A percentile compares a stretch with the other conserved stretches of the same genome.
These are phyloP conservation scores for Trichocladium uniseriatum DNA, from an alignment of 495 filamentous ascomycete genomes.

Conservation along the genomic window DNA sequence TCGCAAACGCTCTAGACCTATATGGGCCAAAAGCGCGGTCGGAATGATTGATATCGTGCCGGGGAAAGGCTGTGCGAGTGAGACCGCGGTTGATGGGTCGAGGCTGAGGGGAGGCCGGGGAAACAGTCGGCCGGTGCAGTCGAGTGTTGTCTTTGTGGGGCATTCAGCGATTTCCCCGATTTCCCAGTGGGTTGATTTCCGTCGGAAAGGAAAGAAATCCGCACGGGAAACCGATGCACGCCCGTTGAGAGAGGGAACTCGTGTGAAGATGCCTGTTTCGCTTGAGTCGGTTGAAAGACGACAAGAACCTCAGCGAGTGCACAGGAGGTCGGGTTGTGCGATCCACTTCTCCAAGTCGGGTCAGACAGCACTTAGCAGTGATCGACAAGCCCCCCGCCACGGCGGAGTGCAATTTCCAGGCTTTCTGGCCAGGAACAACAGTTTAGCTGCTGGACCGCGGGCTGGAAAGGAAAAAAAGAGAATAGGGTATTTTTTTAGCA, in stretches of 20 bases:
- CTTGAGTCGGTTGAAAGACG: constrained; percentile 4
- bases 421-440: constrained; percentile 7
- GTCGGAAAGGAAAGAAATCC: background rate
- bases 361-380: constrained; percentile 21
- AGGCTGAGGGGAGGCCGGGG: constrained; percentile 8
- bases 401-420: constrained; percentile 28
- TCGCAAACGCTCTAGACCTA: background rate
- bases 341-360: constrained; percentile 14
- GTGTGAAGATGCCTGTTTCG: constrained; percentile 3
- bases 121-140: too few relatives aligned
- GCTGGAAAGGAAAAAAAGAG: background rate
- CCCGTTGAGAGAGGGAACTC: background rate
- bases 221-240: background rate
- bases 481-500: background rate
- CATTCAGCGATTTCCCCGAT: too few relatives aligned
- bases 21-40: background rate
- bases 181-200: background rate
- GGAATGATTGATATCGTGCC: constrained; percentile 2
- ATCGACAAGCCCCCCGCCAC: constrained; percentile 27
- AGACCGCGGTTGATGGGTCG: background rate
- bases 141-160: background rate
- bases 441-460: background rate
- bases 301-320: background rate
- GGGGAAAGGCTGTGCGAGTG: constrained; percentile 9
- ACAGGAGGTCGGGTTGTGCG: constrained; percentile 15